Base-by-base conservation (phyloP, 2,329 filamentous ascomycete species). In the Blumeria graminis region DNA sequence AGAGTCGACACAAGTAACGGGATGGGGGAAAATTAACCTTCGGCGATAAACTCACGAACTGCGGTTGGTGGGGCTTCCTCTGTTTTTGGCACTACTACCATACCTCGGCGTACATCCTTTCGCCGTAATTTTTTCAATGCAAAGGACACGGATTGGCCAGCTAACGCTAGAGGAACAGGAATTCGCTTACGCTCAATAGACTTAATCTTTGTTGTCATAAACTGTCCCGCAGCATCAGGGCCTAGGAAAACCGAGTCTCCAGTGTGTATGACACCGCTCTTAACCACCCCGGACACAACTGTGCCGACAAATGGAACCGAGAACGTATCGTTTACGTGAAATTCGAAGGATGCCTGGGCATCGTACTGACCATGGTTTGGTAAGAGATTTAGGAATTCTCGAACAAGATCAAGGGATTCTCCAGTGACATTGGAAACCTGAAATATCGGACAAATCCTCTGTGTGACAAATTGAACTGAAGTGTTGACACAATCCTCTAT, bases 391-490 rank as follows among this genome's bases (percentile, higher is more conserved):
- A 98, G 71, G 68, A 98, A 98, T 0, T 83, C 86, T 56, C 90
- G 83, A 5, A 98, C 88, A 4, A 95, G 76, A 60, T 95, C 86
- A 50, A 98, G 76, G 59, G 86, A 87, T 68, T 93, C 79, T 50
- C 92, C 92, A 0, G 92, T 96, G 35, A 98, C 92, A 65, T 98
- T 98, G 62, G 90, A 96, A 10, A 98, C 88, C 65, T 96, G 89
- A 71, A 98, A 98, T 61, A 98, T 84, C 11, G 92, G 92, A 65
- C 90, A 96, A 66, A 98, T 95, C 43, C 92, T 79, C 69, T 93
- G 85, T 63, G 84, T 92, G 63, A 96, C 86, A 65, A 98, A 95
- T 68, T 96, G 92, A 0, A 86, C 90, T 9, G 92, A 90, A 0
- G 92, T 98, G 67, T 92, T 89, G 64, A 98, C 83, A 63, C 88